These are phyloP conservation scores for Podospora appendiculata DNA, from an alignment of 495 filamentous ascomycete genomes.

Conservation along the genomic window DNA sequence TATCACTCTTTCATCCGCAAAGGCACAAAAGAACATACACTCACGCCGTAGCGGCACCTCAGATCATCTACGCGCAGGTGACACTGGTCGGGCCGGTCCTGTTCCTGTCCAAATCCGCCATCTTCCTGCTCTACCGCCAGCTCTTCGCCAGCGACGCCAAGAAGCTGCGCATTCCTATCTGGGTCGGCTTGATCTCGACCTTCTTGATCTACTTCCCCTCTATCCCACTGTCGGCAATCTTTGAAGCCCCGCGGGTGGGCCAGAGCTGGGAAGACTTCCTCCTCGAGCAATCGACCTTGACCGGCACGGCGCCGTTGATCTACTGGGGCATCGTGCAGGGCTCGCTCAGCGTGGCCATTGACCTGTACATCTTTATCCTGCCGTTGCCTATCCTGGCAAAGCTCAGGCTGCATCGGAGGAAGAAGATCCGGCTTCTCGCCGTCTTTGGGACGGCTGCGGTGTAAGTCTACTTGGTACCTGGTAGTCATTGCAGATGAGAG, in stretches of 20 bases:
- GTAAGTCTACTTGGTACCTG: background rate
- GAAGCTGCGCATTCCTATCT: background rate
- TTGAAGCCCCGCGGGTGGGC: constrained; percentile 2
- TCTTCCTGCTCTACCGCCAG: constrained; percentile 7
- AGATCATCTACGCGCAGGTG: background rate
- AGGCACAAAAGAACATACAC: background rate
- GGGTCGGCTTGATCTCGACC: constrained; percentile 2
- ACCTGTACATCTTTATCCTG: constrained; percentile 12
- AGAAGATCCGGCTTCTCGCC: background rate
- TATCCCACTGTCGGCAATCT: constrained; percentile 1
- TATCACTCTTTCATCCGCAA: background rate
- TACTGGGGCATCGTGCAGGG: background rate
- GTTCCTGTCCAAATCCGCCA: constrained; percentile 10
- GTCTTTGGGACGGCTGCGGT: constrained; percentile 5
- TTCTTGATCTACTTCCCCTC: constrained; percentile 4
- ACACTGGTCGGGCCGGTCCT: background rate
- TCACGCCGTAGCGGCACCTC: background rate
- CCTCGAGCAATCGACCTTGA: background rate
- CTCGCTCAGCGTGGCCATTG: background rate
- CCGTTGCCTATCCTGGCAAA: constrained; percentile 2
- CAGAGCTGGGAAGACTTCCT: constrained; percentile 8
- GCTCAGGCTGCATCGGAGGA: background rate
- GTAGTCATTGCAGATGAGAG: background rate
- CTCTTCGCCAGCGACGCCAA: constrained; percentile 2
- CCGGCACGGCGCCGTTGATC: background rate